Percentiles rank a stretch among this genome's conserved stretches.
Conservation (phyloP, 164 flowering plant genomes). For the Brasenia schreberi region DNA sequence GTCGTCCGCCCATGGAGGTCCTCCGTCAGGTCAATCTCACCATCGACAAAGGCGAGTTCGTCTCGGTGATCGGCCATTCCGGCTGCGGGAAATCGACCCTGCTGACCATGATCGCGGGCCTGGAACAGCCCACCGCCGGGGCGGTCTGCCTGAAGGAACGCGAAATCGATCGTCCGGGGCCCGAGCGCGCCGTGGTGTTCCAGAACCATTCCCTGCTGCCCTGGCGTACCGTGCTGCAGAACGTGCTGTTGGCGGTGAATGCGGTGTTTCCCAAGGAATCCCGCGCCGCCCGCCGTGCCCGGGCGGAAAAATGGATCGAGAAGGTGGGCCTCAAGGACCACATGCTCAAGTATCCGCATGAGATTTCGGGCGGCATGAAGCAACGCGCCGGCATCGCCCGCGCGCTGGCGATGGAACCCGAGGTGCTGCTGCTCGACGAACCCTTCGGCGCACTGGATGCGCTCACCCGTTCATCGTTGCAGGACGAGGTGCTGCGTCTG, state of each 20-base stretch:
- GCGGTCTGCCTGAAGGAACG: neutral
- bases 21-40: neutral
- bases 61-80: neutral
- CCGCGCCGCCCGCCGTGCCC: neutral
- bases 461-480: neutral
- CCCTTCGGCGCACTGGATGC: neutral
- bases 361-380: neutral
- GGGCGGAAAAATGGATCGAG: neutral
- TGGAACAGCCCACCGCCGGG: neutral
- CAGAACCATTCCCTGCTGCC: neutral
- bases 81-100: neutral
- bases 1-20: neutral
- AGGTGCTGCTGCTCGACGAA: constrained; percentile 1
- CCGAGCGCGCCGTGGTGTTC: neutral
- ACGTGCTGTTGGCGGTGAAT: neutral
- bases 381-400: neutral
- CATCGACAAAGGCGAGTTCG: neutral
- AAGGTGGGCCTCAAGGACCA: neutral
- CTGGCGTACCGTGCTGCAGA: neutral
- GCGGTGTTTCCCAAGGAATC: neutral
- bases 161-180: neutral
- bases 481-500: neutral
- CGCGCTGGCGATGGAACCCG: neutral
- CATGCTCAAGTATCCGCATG: neutral
- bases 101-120: too few species aligned